A percentile compares a stretch with the other conserved stretches of the same genome.
These are phyloP conservation scores for Nakazawaea anatomiae DNA, from an alignment of 805 yeast species.

Conservation along the genomic window DNA sequence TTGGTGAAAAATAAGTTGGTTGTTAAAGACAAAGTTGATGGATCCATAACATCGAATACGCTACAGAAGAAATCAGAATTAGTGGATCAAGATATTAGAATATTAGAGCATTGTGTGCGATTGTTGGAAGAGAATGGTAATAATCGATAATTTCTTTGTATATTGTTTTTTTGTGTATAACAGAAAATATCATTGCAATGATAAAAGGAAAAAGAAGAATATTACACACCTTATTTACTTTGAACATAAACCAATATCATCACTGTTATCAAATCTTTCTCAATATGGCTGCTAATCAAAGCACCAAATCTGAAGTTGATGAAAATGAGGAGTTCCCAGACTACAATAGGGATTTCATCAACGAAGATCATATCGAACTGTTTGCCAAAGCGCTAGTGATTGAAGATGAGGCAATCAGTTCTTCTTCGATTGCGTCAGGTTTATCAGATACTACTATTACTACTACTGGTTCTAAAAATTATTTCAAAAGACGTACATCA, in stretches of 20 bases:
- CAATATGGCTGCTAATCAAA: not conserved
- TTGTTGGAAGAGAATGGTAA: slow-evolving; percentile 24
- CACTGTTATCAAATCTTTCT: no score
- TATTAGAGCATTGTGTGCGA: slow-evolving; percentile 53
- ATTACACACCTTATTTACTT: no score
- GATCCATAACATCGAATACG: slow-evolving; percentile 7
- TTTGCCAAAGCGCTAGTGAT: slow-evolving; percentile 9
- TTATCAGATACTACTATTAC: not conserved
- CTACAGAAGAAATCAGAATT: slow-evolving; percentile 58
- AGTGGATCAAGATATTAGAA: slow-evolving; percentile 66
- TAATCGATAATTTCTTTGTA: not conserved
- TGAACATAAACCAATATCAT: no score
- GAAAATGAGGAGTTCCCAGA: slow-evolving; percentile 4
- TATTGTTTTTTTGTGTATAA: not conserved
- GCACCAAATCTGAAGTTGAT: not conserved
- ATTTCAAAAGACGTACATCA: slow-evolving; percentile 1
- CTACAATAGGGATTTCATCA: slow-evolving; percentile 5
- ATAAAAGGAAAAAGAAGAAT: no score
- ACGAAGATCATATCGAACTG: slow-evolving; percentile 6
- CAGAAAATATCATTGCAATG: slow-evolving; percentile 7
- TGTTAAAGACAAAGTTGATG: slow-evolving; percentile 8
- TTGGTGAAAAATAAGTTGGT: slow-evolving; percentile 10
- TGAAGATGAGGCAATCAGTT: slow-evolving; percentile 14
- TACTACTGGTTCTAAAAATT: not conserved
- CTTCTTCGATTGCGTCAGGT: slow-evolving; percentile 4